These are phyloP conservation scores for Striga asiatica DNA, from an alignment of 257 asterid genomes.

Conservation along the genomic window DNA sequence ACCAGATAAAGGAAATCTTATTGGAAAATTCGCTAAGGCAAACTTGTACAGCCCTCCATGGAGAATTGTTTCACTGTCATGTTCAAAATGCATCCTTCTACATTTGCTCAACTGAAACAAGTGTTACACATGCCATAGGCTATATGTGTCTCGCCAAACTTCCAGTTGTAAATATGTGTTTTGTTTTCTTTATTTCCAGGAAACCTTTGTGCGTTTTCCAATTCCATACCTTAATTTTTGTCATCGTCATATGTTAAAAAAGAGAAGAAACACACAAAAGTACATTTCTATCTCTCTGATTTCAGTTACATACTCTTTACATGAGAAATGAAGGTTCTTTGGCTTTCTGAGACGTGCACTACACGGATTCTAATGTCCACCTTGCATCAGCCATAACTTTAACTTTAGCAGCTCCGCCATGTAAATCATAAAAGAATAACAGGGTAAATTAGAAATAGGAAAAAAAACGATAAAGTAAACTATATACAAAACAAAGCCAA, in stretches of 20 bases:
- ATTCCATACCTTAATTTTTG: background rate
- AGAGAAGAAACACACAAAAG: too few relatives aligned
- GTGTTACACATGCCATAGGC: constrained; percentile 75
- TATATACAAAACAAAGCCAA: too few relatives aligned
- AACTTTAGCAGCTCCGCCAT: too few relatives aligned
- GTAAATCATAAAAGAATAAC: too few relatives aligned
- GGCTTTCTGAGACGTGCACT: constrained; percentile 14
- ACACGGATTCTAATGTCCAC: constrained; percentile 23
- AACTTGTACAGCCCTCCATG: constrained; percentile 81
- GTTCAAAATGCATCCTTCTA: constrained; percentile 77
- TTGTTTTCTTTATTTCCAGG: constrained; percentile 14
- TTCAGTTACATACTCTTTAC: constrained; percentile 10
- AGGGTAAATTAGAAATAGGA: too few relatives aligned
- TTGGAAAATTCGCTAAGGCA: constrained; percentile 74
- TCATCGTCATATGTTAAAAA: too few relatives aligned
- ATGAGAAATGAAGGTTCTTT: constrained; percentile 26
- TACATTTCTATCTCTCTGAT: too few relatives aligned
- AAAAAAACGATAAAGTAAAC: too few relatives aligned
- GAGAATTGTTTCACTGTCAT: constrained; percentile 70
- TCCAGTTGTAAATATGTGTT: constrained; percentile 14
- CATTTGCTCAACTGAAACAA: constrained; percentile 63
- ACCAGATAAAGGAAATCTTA: constrained; percentile 67
- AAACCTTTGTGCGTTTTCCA: constrained; percentile 13
- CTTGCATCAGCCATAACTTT: too few relatives aligned
- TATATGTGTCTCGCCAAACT: constrained; percentile 4